Base-by-base conservation (phyloP, 805 yeast genomes). In the Nakazawaea wyomingensis region DNA sequence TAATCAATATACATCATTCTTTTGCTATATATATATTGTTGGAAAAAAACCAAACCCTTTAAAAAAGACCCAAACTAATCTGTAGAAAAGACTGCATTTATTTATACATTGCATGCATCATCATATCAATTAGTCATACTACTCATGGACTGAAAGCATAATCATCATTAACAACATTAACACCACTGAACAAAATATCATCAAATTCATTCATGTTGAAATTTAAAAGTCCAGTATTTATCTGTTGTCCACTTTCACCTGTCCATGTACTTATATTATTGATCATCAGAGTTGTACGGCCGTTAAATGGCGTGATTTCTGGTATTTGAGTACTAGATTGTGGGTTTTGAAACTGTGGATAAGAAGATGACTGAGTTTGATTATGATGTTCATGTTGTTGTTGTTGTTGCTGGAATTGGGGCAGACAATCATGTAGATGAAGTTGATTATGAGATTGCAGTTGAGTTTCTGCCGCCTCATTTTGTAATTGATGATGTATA, bases 181-280 rank as follows among this genome's bases (percentile, higher is more conserved):
- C 40, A 31, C 37, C 41, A 16, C 32, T 36, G 16, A 42, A 32
- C 6, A 44, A 36, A 4, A 44, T 20, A 14, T 44, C 46, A 16
- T 43, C 47, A 22, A 44, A 30, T 11, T 44, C 47, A 14, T 34
- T 44, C 24, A 44, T 19, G 21, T 34, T 39, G 43, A 44, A 44
- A 35, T 30, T 55, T 13, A 54, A 55, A 24, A 61, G 48, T 2
- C 68, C 65, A 3, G 65, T 59, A 43, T 61, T 65, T 11, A 64
- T 57, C 46, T 64, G 68, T 44, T 64, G 71, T 28, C 71, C 72
- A 27, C 65, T 59, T 46, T 68, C 71, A 16, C 72, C 76, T 0
- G 82, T 77, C 84, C 84, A 78, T 1, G 71, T 72, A 0, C 80
- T 74, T 29, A 78, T 78, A 50, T 77, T 76, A 52, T 67, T 76